phyloP scores from a whole-genome alignment of 2,329 filamentous ascomycete species.

The Parastagonospora avenae region DNA sequence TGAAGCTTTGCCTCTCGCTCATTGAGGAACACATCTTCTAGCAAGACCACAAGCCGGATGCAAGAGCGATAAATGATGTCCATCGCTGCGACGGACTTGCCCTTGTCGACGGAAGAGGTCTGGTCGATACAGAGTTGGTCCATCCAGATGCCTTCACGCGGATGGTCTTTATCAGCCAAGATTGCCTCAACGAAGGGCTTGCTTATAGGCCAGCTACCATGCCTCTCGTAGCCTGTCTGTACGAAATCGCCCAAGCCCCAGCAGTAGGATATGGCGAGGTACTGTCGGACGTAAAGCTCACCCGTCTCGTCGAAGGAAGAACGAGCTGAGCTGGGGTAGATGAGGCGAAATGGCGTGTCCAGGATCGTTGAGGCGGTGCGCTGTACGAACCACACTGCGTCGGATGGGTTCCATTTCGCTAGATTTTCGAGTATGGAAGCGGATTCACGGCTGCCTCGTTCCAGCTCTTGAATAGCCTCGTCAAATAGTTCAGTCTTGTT shows the following conservation, averaged over 20 bases:
- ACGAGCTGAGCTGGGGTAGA: slow-evolving; percentile 10
- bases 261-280: slow-evolving; percentile 23
- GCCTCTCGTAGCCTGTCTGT: slow-evolving; percentile 4
- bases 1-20: slow-evolving; percentile 6
- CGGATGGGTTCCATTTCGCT: slow-evolving; percentile 7
- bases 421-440: slow-evolving; percentile 8
- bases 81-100: slow-evolving; percentile 20
- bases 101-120: slow-evolving; percentile 8
- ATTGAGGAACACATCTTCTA: slow-evolving; percentile 19
- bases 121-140: slow-evolving; percentile 26
- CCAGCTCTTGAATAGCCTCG: slow-evolving; percentile 8
- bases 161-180: slow-evolving; percentile 15
- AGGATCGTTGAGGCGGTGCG: slow-evolving; percentile 14
- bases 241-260: slow-evolving; percentile 17
- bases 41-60: slow-evolving; percentile 12
- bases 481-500: slow-evolving; percentile 19
- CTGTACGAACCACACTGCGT: slow-evolving; percentile 3
- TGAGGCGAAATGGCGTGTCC: slow-evolving; percentile 18
- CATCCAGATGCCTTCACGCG: slow-evolving; percentile 23
- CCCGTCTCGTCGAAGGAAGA: slow-evolving; percentile 8
- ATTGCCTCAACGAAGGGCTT: slow-evolving; percentile 21
- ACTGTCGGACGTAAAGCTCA: slow-evolving; percentile 18
- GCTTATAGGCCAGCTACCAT: slow-evolving; percentile 21
- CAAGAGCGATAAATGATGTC: slow-evolving; percentile 23
- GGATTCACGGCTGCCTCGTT: slow-evolving; percentile 5